Conservation (phyloP, 2,329 filamentous ascomycete species). For the Fusarium sp. region DNA sequence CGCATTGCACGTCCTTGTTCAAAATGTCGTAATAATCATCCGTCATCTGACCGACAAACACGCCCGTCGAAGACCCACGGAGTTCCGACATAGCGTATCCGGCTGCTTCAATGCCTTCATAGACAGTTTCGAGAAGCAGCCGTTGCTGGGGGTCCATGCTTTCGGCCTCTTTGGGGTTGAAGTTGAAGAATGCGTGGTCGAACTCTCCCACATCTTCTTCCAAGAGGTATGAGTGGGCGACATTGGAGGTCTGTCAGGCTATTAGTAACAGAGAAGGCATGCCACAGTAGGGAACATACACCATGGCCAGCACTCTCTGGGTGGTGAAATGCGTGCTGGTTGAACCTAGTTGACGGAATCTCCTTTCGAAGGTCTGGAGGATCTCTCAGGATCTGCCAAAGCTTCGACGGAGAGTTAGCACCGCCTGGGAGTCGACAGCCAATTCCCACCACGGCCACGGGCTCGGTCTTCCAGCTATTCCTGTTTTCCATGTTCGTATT, state of each 20-base stretch:
- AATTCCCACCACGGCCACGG: neutral
- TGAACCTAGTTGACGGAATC: neutral
- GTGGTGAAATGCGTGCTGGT: neutral
- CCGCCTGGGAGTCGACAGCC: constrained; percentile 1
- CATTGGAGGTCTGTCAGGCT: neutral
- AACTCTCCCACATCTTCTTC: constrained; percentile 8
- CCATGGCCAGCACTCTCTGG: neutral
- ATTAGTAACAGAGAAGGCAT: no score
- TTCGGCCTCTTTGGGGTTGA: constrained; percentile 11
- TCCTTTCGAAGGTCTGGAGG: neutral
- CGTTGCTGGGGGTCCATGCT: constrained; percentile 14
- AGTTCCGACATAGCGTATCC: constrained; percentile 7
- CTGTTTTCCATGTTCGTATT: no score
- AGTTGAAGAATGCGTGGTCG: constrained; percentile 3
- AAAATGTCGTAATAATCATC: neutral
- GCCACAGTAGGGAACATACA: no score
- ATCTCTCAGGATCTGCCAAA: neutral
- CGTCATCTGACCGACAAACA: constrained; percentile 1
- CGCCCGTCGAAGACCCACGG: constrained; percentile 5
- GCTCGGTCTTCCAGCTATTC: neutral
- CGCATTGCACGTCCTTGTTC: neutral
- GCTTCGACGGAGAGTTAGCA: neutral
- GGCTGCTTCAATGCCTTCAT: neutral
- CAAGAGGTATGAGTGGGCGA: neutral
- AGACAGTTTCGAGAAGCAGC: constrained; percentile 8